A percentile compares a stretch with the other conserved stretches of the same genome.
Evolutionary conservation across 495 filamentous ascomycete species (phyloP).

Genomic region (Margaritispora aquatica): DNA sequence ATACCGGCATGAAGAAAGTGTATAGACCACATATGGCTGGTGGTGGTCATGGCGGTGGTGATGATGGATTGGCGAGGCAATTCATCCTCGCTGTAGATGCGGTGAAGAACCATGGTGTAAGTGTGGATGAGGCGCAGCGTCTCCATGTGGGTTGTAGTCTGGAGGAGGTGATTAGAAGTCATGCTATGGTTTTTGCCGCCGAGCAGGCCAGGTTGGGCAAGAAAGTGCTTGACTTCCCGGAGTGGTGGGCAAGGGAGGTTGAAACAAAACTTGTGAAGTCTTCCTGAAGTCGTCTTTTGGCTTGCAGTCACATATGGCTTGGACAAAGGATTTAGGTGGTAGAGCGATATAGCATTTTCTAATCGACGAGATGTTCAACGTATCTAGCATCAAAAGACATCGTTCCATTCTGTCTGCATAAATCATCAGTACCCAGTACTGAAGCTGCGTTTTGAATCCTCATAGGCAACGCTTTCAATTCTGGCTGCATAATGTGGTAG

Average conservation of each 20-base stretch:
- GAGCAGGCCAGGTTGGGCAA: conserved; percentile 72
- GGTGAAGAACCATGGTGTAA: conserved; percentile 64
- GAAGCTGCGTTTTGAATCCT: too few relatives aligned
- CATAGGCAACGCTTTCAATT: too few relatives aligned
- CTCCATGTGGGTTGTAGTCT: conserved; percentile 71
- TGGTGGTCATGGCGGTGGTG: conserved; percentile 79
- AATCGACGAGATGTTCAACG: too few relatives aligned
- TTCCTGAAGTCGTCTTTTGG: not conserved
- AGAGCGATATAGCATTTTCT: too few relatives aligned
- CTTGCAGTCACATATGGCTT: not conserved
- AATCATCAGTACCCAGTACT: too few relatives aligned
- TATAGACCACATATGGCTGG: conserved; percentile 46
- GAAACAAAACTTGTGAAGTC: conserved; percentile 22
- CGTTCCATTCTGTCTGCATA: too few relatives aligned
- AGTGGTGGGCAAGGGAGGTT: conserved; percentile 68
- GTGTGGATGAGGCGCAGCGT: conserved; percentile 66
- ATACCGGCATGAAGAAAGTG: conserved; percentile 43
- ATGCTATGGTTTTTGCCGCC: conserved; percentile 91
- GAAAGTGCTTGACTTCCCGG: conserved; percentile 66
- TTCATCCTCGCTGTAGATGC: conserved; percentile 77
- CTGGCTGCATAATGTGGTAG: too few relatives aligned
- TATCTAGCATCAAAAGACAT: too few relatives aligned
- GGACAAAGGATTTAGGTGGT: too few relatives aligned
- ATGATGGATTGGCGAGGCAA: conserved; percentile 70
- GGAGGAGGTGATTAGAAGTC: conserved; percentile 80